Percentiles rank a stretch among this genome's conserved stretches.
Conservation (phyloP, 495 filamentous ascomycete species). For the Penicillium angulare region DNA sequence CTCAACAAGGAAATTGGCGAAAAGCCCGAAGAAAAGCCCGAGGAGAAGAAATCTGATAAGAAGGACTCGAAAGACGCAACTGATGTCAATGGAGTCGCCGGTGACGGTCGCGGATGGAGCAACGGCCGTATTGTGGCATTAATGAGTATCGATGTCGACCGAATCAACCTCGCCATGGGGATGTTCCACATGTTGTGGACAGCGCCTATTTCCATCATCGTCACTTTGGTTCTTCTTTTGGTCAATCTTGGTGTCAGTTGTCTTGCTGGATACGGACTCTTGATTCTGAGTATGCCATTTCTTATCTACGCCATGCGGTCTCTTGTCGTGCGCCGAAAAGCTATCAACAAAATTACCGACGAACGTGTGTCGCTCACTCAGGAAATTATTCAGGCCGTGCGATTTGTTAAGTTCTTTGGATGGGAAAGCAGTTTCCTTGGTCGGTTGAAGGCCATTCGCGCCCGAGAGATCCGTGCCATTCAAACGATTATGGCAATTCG, state of each 20-base stretch:
- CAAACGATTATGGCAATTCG: conserved; percentile 77
- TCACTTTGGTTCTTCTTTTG: conserved; percentile 74
- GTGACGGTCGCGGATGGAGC: conserved; percentile 78
- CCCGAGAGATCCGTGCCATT: conserved; percentile 71
- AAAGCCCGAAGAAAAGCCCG: conserved; percentile 31
- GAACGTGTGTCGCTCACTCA: conserved; percentile 87
- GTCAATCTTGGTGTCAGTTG: conserved; percentile 88
- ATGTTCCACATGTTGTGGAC: conserved; percentile 92
- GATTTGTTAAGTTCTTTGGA: conserved; percentile 95
- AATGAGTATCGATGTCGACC: conserved; percentile 92
- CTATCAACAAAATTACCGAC: conserved; percentile 91
- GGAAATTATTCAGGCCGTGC: conserved; percentile 84
- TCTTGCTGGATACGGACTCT: conserved; percentile 79
- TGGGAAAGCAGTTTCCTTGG: conserved; percentile 87
- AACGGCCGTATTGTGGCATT: conserved; percentile 88
- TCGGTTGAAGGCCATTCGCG: conserved; percentile 69
- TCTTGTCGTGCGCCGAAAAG: conserved; percentile 66
- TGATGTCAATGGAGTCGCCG: conserved; percentile 44
- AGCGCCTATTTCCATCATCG: conserved; percentile 69
- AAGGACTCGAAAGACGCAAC: conserved; percentile 15
- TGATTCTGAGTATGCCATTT: conserved; percentile 73
- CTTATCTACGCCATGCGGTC: conserved; percentile 70
- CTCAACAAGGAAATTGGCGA: conserved; percentile 39
- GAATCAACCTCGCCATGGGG: conserved; percentile 78
- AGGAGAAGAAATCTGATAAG: conserved; percentile 6